Percentiles rank a stretch among this genome's conserved stretches.
These are phyloP conservation scores for Mycena belliarum DNA, from an alignment of 768 basidiomycete species.

Conservation along the genomic window DNA sequence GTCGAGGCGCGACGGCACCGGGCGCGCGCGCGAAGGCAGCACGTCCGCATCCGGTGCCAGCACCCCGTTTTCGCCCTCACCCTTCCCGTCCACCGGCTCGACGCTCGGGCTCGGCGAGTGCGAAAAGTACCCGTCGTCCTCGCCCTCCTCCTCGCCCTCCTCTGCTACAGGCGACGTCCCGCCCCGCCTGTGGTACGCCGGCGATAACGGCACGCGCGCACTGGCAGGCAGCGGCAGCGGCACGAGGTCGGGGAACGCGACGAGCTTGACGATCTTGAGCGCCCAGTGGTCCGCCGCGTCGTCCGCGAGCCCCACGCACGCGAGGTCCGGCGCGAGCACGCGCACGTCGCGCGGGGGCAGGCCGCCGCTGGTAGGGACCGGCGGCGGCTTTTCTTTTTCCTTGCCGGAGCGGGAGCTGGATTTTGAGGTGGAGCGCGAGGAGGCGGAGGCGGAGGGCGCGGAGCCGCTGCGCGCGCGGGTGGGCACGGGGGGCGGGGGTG, in stretches of 20 bases:
- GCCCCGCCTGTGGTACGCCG: neutral
- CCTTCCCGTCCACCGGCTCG: constrained; percentile 1
- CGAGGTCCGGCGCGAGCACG: constrained; percentile 67
- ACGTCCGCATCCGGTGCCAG: neutral
- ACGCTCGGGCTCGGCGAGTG: constrained; percentile 45
- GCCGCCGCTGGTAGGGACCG: constrained; percentile 32
- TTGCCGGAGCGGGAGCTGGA: constrained; percentile 1
- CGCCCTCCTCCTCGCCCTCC: constrained; percentile 35
- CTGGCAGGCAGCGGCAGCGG: constrained; percentile 24
- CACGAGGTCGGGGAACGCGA: constrained; percentile 76
- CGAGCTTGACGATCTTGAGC: constrained; percentile 74
- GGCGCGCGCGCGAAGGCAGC: constrained; percentile 3
- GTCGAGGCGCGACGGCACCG: constrained; percentile 18
- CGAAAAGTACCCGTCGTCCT: constrained; percentile 59
- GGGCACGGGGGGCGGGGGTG: constrained; percentile 27
- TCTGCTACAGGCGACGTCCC: constrained; percentile 12
- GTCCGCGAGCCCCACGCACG: constrained; percentile 74
- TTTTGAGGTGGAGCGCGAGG: constrained; percentile 18
- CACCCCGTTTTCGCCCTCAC: too few species aligned
- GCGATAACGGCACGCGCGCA: neutral
- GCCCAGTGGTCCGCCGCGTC: constrained; percentile 71
- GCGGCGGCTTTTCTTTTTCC: neutral
- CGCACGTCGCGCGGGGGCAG: constrained; percentile 59
- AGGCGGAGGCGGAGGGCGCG: constrained; percentile 16
- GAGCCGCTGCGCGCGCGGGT: constrained; percentile 28